A percentile compares a stretch with the other conserved stretches of the same genome.
Evolutionary conservation across 257 asterid species (phyloP).

Genomic region (Scutellaria minor): DNA sequence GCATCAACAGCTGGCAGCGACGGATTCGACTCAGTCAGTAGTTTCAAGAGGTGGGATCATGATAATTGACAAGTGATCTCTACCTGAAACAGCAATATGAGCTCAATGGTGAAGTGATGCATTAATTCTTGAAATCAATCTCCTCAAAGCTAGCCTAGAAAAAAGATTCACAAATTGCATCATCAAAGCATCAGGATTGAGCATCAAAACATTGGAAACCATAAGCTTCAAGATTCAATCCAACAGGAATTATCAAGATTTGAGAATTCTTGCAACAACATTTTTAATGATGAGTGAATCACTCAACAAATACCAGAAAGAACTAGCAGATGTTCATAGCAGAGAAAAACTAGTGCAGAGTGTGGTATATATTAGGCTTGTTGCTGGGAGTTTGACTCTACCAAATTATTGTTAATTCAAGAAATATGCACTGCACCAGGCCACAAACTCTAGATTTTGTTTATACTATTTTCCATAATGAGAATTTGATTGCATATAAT

Average conservation of each 20-base stretch:
- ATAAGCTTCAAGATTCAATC: constrained; percentile 15
- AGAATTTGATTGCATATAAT: not conserved
- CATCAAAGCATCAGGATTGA: not conserved
- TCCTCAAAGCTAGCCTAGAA: constrained; percentile 2
- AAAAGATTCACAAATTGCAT: not conserved
- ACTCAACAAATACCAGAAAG: not conserved
- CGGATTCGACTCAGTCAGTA: constrained; percentile 48
- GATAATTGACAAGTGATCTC: constrained; percentile 29
- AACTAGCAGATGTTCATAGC: not conserved
- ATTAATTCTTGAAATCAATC: constrained; percentile 15
- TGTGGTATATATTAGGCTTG: constrained; percentile 4
- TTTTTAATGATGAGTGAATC: not conserved
- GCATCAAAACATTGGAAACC: no score
- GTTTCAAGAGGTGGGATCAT: constrained; percentile 56
- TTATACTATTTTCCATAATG: no score
- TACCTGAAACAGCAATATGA: no score
- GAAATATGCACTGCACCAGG: constrained; percentile 1
- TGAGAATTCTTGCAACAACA: constrained; percentile 12
- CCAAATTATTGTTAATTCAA: constrained; percentile 6
- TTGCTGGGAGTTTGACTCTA: constrained; percentile 14
- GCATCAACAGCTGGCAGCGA: constrained; percentile 52
- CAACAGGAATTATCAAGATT: constrained; percentile 18
- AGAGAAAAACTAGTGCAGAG: not conserved
- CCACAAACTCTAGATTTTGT: not conserved
- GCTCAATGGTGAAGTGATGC: not conserved